Conservation (phyloP, 805 yeast species). For the Ogataea degrootiae region DNA sequence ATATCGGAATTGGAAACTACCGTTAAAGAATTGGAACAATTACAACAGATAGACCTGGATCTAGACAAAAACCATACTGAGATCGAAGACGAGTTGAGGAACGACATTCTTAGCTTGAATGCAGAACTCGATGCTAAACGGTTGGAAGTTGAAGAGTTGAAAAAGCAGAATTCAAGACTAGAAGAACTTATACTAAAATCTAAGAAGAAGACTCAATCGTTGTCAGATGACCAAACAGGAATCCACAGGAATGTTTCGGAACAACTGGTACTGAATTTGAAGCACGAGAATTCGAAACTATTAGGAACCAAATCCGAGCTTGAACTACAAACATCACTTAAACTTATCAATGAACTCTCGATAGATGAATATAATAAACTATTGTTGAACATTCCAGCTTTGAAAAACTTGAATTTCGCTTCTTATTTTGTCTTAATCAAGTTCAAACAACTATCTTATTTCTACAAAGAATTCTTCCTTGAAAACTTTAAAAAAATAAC, state of each 20-base stretch:
- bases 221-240: neutral
- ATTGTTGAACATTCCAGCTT: neutral
- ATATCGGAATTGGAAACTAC: slow-evolving; percentile 32
- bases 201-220: neutral
- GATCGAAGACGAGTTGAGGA: slow-evolving; percentile 39
- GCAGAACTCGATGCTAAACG: slow-evolving; percentile 10
- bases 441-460: slow-evolving; percentile 5
- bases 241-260: neutral
- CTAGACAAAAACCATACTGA: slow-evolving; percentile 42
- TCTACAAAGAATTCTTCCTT: slow-evolving; percentile 3
- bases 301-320: slow-evolving; percentile 6
- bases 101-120: slow-evolving; percentile 31
- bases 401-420: neutral
- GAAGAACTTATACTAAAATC: slow-evolving; percentile 22
- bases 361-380: slow-evolving; percentile 4
- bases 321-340: slow-evolving; percentile 5
- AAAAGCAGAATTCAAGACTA: slow-evolving; percentile 28
- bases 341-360: slow-evolving; percentile 8
- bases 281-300: slow-evolving; percentile 16
- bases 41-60: slow-evolving; percentile 45
- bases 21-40: slow-evolving; percentile 42
- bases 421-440: slow-evolving; percentile 7
- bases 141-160: slow-evolving; percentile 19
- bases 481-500: neutral
- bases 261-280: slow-evolving; percentile 6